Evolutionary conservation across 1,139 yeast genomes (phyloP).

Genomic region (Kurtzmaniella natalensis): DNA sequence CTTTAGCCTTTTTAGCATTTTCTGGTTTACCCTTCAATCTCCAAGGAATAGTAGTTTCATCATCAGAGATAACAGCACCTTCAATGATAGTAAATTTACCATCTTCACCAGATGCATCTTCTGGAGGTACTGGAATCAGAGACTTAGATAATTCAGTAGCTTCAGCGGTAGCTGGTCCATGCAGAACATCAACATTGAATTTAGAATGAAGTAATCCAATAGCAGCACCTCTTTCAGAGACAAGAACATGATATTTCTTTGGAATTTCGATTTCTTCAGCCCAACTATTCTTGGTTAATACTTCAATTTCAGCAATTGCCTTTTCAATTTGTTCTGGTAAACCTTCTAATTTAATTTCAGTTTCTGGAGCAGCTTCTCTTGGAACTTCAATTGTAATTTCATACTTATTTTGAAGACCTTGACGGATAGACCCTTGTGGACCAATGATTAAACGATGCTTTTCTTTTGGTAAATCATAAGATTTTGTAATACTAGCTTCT

Average conservation of each 20-base stretch:
- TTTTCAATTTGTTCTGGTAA: conserved; percentile 57
- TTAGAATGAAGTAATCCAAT: conserved; percentile 54
- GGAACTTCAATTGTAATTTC: conserved; percentile 68
- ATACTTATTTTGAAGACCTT: conserved; percentile 66
- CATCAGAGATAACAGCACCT: conserved; percentile 24
- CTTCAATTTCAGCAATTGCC: conserved; percentile 49
- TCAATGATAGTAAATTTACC: conserved; percentile 45
- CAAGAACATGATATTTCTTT: conserved; percentile 51
- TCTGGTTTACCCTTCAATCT: conserved; percentile 51
- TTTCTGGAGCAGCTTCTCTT: conserved; percentile 47
- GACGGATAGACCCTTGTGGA: conserved; percentile 73
- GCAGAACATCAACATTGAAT: conserved; percentile 57
- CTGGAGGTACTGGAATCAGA: conserved; percentile 45
- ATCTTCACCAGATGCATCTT: conserved; percentile 43
- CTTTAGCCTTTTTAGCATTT: conserved; percentile 35
- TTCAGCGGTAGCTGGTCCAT: conserved; percentile 48
- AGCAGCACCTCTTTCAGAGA: conserved; percentile 66
- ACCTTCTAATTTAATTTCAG: conserved; percentile 49
- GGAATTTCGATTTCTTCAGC: conserved; percentile 52
- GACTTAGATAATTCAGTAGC: conserved; percentile 48
- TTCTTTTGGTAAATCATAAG: conserved; percentile 62
- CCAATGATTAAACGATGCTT: conserved; percentile 81
- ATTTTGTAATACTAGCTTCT: conserved; percentile 58
- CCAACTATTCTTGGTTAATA: conserved; percentile 53
- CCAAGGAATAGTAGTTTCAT: conserved; percentile 49